A percentile compares a stretch with the other conserved stretches of the same genome.
Evolutionary conservation across 371 early-diverging fungal genomes (phyloP).

Genomic region (Cokeromyces recurvatus): DNA sequence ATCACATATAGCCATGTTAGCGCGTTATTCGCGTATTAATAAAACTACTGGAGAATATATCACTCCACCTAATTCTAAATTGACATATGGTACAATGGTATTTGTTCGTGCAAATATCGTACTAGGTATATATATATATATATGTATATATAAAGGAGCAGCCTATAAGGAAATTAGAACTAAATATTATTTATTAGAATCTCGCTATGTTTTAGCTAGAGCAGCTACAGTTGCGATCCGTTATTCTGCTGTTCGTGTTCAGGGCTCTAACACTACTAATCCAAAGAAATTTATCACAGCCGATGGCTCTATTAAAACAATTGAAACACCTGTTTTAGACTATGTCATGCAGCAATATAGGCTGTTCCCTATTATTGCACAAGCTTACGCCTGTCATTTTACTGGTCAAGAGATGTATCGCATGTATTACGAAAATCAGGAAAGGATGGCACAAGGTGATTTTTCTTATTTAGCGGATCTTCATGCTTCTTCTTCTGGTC

Average conservation of each 20-base stretch:
- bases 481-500: constrained; percentile 81
- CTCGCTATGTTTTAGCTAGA: constrained; percentile 63
- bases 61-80: constrained; percentile 73
- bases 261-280: constrained; percentile 67
- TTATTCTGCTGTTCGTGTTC: constrained; percentile 75
- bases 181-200: constrained; percentile 14
- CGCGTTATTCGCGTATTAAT: constrained; percentile 64
- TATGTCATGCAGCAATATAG: constrained; percentile 80
- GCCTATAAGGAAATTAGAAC: too few species aligned
- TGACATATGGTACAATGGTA: constrained; percentile 82
- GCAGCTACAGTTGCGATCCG: constrained; percentile 78
- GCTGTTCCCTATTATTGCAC: constrained; percentile 74
- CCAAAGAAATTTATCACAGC: constrained; percentile 36
- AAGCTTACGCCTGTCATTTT: constrained; percentile 73
- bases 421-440: constrained; percentile 64
- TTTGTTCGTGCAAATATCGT: constrained; percentile 65
- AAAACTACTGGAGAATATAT: constrained; percentile 64
- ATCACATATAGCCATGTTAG: constrained; percentile 70
- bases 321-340: constrained; percentile 76
- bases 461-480: constrained; percentile 71
- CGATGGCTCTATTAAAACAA: constrained; percentile 19
- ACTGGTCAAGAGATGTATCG: constrained; percentile 69
- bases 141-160: too few species aligned
- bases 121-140: constrained; percentile 22
- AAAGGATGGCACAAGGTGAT: constrained; percentile 65